Evolutionary conservation across 441 rosid genomes (phyloP), one percentile per base, ranked within the genome.

Genomic region (Daphne laureola): DNA sequence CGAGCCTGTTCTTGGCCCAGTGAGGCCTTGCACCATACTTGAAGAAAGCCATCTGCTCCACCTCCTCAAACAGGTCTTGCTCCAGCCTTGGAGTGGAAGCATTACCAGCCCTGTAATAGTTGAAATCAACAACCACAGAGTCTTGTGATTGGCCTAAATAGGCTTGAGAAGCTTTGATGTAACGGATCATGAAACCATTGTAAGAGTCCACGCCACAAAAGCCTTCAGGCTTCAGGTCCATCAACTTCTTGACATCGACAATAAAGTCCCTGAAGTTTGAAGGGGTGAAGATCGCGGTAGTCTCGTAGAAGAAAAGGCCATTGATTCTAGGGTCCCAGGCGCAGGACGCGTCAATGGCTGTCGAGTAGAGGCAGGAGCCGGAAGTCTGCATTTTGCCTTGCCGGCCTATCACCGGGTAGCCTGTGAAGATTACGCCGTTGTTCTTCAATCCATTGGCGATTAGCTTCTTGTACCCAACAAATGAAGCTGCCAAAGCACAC

Each of bases 11-110:
- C 68, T 92, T 92, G 11, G 81, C 91, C 95, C 95, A 92, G 53
- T 88, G 98, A 0, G 98, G 91, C 62, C 62, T 82, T 0, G 93
- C 96, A 11, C 79, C 82, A 5, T 88, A 43, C 54, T 84, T 84
- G 54, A 82, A 50, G 64, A 91, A 86, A 12, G 87, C 98, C 67
- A 91, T 75, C 61, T 88, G 95, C 81, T 92, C 96, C 14, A 88
- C 63, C 73, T 92, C 96, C 71, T 88, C 98, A 93, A 80, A 75
- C 21, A 75, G 66, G 44, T 88, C 89, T 73, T 92, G 65, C 57
- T 78, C 82, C 43, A 88, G 27, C 41, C 96, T 78, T 14, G 90
- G 96, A 8, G 72, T 82, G 16, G 68, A 71, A 21, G 82, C 70
- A 23, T 79, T 80, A 8, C 70, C 67, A 0, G 88, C 85, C 2